phyloP scores from a whole-genome alignment of 2,329 filamentous ascomycete species.

The Epichloe gansuensis region DNA sequence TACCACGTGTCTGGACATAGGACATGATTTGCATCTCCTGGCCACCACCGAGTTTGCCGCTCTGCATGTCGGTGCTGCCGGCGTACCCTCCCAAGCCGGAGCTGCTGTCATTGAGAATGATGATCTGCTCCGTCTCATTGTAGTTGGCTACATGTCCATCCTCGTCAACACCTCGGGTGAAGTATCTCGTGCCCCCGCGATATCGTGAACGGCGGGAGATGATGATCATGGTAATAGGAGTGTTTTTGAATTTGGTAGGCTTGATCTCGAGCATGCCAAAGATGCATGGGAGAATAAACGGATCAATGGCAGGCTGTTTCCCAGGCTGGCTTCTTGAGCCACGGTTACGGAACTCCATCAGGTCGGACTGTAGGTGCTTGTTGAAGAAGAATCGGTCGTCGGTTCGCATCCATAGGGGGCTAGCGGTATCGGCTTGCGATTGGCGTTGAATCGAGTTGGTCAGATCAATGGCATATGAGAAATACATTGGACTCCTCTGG shows the following conservation, averaged over 20 bases:
- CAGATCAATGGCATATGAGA: constrained; percentile 92
- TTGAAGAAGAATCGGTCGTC: constrained; percentile 99
- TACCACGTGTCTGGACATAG: constrained; percentile 93
- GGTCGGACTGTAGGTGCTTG: constrained; percentile 76
- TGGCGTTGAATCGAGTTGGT: constrained; percentile 97
- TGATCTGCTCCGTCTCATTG: constrained; percentile 93
- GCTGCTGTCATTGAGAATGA: constrained; percentile 74
- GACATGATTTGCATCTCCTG: constrained; percentile 81
- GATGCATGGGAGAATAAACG: constrained; percentile 89
- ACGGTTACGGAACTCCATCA: constrained; percentile 72
- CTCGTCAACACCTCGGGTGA: constrained; percentile 88
- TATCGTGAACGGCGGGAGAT: constrained; percentile 84
- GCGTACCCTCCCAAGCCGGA: constrained; percentile 70
- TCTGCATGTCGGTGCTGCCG: constrained; percentile 63
- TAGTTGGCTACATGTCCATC: constrained; percentile 95
- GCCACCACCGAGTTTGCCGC: constrained; percentile 51
- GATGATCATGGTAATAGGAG: constrained; percentile 70
- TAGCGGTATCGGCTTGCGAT: constrained; percentile 56
- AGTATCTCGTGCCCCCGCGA: constrained; percentile 84
- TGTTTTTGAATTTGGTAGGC: constrained; percentile 74
- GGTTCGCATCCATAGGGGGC: constrained; percentile 78
- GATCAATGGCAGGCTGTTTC: constrained; percentile 66
- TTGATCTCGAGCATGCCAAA: constrained; percentile 93
- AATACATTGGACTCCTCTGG: constrained; percentile 84
- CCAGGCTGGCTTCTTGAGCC: constrained; percentile 52